Evolutionary conservation across 225 moss, liverwort and hornwort genomes (phyloP).

Genomic region (Physcomitrium patens): DNA sequence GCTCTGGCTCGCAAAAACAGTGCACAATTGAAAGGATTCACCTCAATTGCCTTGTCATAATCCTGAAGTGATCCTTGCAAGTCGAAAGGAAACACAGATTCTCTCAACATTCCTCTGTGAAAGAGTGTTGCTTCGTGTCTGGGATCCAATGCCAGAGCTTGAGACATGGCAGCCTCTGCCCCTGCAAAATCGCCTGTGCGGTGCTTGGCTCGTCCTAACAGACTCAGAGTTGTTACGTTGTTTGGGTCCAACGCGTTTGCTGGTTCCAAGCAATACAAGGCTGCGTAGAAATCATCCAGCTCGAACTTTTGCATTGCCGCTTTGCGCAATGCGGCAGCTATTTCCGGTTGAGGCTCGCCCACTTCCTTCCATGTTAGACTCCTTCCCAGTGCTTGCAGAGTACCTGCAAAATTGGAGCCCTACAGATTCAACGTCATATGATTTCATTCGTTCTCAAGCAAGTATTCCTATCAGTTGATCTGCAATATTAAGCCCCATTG

Average conservation of each 20-base stretch:
- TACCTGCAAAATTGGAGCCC: background rate
- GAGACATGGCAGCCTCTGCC: background rate
- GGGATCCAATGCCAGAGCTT: constrained; percentile 22
- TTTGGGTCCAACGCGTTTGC: background rate
- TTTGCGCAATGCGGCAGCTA: background rate
- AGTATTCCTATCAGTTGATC: background rate
- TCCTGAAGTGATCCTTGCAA: constrained; percentile 18
- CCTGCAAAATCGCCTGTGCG: background rate
- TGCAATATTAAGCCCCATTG: no score
- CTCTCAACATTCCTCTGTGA: constrained; percentile 6
- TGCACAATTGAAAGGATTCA: constrained; percentile 7
- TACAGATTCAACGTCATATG: background rate
- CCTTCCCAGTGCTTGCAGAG: constrained; percentile 9
- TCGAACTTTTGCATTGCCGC: background rate
- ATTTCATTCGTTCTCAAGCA: background rate
- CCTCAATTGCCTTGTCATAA: constrained; percentile 26
- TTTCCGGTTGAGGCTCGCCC: constrained; percentile 2
- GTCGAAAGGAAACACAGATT: constrained; percentile 13
- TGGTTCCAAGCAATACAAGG: constrained; percentile 3
- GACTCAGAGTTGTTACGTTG: background rate
- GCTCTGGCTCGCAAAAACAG: constrained; percentile 1
- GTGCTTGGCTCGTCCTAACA: constrained; percentile 18
- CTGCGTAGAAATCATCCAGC: constrained; percentile 6
- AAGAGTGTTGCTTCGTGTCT: constrained; percentile 1
- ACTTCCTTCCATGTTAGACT: constrained; percentile 5